phyloP scores from a whole-genome alignment of 2,329 filamentous ascomycete species.

The Fusarium xyrophilum region DNA sequence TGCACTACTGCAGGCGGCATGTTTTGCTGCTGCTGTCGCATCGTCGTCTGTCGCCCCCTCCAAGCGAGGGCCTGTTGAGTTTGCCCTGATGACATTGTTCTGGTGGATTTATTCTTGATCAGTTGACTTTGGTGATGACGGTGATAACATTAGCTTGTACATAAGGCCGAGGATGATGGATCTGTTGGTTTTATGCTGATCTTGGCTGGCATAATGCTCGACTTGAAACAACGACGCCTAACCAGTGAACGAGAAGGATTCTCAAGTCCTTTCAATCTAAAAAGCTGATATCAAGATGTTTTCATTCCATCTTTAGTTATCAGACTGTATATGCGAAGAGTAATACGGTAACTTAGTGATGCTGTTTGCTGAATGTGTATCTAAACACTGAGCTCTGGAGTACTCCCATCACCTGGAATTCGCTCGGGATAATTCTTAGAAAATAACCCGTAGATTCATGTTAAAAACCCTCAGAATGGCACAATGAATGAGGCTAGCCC shows the following conservation, averaged over 20 bases:
- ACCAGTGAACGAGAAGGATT: background rate
- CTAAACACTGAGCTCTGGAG: background rate
- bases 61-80: background rate
- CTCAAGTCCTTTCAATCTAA: background rate
- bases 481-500: background rate
- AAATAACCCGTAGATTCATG: background rate
- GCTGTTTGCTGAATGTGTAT: no score
- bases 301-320: no score
- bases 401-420: no score
- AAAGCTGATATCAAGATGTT: no score
- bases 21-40: background rate
- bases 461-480: background rate
- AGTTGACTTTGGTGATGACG: accelerated
- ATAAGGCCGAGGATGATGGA: no score
- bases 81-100: background rate
- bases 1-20: background rate
- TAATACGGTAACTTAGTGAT: background rate
- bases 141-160: background rate
- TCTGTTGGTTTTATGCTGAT: background rate
- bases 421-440: no score
- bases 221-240: background rate
- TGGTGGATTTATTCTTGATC: background rate
- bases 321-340: no score
- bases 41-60: background rate
- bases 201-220: background rate